Evolutionary conservation across 805 yeast species (phyloP), one percentile per base, ranked within the genome.

Genomic region (Candida koratica): DNA sequence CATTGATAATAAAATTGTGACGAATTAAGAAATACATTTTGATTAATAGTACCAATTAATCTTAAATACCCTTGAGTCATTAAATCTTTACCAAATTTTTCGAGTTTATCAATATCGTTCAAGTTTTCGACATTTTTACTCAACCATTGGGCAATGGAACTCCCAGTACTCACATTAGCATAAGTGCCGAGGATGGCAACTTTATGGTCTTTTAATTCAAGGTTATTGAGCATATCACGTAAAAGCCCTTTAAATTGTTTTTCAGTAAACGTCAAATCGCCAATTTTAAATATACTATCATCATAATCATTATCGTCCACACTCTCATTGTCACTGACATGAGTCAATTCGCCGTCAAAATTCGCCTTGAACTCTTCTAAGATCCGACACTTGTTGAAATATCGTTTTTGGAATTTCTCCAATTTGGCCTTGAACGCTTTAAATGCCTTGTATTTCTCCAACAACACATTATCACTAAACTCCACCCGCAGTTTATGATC

Each of bases 1-100:
- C 95, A 87, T 58, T 85, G 95, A 52, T 85, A 86, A 49, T 65
- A 70, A 55, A 81, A 77, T 37, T 78, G 81, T 3, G 87, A 75
- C 14, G 87, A 77, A 55, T 84, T 85, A 36, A 81, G 86, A 57
- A 86, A 86, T 34, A 58, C 65, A 32, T 73, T 71, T 22, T 53
- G 55, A 18, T 54, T 55, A 50, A 79, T 75, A 33, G 77, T 70
- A 5, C 90, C 90, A 30, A 84, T 77, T 20, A 79, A 67, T 44
- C 79, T 69, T 23, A 85, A 53, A 44, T 73, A 81, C 0, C 86
- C 89, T 34, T 69, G 55, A 28, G 69, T 59, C 16, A 84, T 58
- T 39, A 85, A 64, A 51, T 76, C 84, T 52, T 84, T 93, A 13
- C 95, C 95, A 52, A 82, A 75, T 9, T 48, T 49, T 58, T 86